These are phyloP conservation scores for Ascochyta lentis DNA, from an alignment of 2,329 filamentous ascomycete species.

Conservation along the genomic window DNA sequence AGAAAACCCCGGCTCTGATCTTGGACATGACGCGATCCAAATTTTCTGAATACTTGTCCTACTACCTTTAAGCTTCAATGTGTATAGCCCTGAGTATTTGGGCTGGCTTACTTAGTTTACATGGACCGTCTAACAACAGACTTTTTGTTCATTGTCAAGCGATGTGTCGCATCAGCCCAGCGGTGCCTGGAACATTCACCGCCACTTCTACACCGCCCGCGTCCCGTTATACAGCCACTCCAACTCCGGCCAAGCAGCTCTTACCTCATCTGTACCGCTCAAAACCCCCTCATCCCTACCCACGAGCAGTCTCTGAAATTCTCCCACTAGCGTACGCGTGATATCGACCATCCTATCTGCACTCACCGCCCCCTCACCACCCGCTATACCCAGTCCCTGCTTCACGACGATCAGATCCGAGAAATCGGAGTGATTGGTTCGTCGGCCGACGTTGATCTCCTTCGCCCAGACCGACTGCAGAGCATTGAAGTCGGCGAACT, in stretches of 20 bases:
- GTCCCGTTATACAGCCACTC: neutral
- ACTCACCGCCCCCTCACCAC: constrained; percentile 9
- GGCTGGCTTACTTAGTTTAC: too few relatives aligned
- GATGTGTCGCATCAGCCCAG: too few relatives aligned
- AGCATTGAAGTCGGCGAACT: constrained; percentile 16
- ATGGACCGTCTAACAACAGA: too few relatives aligned
- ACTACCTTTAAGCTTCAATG: too few relatives aligned
- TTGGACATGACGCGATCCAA: too few relatives aligned
- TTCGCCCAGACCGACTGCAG: constrained; percentile 18
- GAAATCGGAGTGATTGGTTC: neutral
- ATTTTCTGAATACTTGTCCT: too few relatives aligned
- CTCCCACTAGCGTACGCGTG: constrained; percentile 12
- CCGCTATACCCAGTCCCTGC: constrained; percentile 14
- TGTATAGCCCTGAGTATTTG: too few relatives aligned
- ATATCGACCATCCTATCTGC: constrained; percentile 19
- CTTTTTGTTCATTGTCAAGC: too few relatives aligned
- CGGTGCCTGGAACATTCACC: too few relatives aligned
- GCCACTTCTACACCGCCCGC: too few relatives aligned
- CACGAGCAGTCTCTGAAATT: constrained; percentile 2
- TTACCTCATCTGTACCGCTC: neutral
- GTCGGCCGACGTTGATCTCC: constrained; percentile 2
- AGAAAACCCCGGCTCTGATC: too few relatives aligned
- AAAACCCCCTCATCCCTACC: neutral
- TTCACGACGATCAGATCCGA: constrained; percentile 20
- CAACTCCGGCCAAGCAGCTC: neutral